These are phyloP conservation scores for Physcia stellaris DNA, from an alignment of 495 filamentous ascomycete species.

Conservation along the genomic window DNA sequence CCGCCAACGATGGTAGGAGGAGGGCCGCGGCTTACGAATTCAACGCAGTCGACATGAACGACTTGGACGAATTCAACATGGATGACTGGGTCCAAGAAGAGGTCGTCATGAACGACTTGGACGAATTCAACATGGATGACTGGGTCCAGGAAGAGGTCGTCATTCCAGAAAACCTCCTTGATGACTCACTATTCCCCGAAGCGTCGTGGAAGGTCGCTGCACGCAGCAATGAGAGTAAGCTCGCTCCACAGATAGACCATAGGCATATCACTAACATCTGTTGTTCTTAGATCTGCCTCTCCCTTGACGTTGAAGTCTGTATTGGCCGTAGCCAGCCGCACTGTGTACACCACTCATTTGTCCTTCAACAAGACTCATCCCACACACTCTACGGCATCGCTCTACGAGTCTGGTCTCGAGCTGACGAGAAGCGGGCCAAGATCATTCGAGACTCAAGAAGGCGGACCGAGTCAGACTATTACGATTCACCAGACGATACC, in stretches of 20 bases:
- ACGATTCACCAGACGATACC: constrained; percentile 87
- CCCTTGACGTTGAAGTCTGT: constrained; percentile 97
- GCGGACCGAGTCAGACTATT: constrained; percentile 89
- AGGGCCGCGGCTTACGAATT: too few relatives aligned
- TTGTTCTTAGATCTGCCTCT: constrained; percentile 73
- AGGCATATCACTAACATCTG: constrained; percentile 2
- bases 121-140: not conserved
- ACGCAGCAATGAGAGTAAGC: constrained; percentile 91
- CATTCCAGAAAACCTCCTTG: too few relatives aligned
- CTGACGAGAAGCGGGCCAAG: constrained; percentile 95
- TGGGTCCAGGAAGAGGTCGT: not conserved
- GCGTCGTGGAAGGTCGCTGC: constrained; percentile 73
- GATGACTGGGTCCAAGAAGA: not conserved
- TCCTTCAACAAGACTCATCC: constrained; percentile 94
- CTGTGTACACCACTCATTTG: constrained; percentile 94
- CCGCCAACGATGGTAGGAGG: too few relatives aligned
- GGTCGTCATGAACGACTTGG: too few relatives aligned
- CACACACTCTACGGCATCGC: constrained; percentile 98
- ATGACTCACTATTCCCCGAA: too few relatives aligned
- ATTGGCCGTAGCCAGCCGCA: constrained; percentile 92
- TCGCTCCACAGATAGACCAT: constrained; percentile 10
- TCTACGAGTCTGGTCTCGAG: constrained; percentile 91
- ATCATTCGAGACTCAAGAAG: constrained; percentile 92
- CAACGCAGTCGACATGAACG: too few relatives aligned
- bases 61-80: not conserved